Evolutionary conservation across 257 asterid species (phyloP).

Genomic region (Dorcoceras hygrometricum): DNA sequence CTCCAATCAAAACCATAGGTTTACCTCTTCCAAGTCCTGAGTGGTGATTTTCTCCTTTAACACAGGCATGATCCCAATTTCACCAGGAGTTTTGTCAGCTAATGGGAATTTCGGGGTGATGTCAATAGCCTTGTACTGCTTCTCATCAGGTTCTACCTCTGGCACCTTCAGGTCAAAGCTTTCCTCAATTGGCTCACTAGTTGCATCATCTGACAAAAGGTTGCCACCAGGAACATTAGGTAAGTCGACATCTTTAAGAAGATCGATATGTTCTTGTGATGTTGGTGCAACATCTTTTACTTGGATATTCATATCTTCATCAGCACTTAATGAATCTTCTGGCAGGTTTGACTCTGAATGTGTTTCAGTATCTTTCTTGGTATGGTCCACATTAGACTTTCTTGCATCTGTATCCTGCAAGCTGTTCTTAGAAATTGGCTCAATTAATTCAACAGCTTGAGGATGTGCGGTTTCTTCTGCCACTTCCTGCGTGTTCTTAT

Average conservation of each 20-base stretch:
- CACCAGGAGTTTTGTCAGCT: constrained; percentile 34
- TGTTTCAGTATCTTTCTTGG: constrained; percentile 39
- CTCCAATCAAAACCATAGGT: constrained; percentile 19
- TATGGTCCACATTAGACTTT: constrained; percentile 35
- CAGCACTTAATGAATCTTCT: constrained; percentile 39
- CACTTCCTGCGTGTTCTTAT: constrained; percentile 25
- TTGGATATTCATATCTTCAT: constrained; percentile 39
- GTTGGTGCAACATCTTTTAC: constrained; percentile 34
- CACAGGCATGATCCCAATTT: constrained; percentile 36
- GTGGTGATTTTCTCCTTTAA: constrained; percentile 32
- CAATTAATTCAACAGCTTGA: constrained; percentile 35
- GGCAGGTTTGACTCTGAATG: constrained; percentile 33
- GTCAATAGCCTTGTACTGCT: constrained; percentile 42
- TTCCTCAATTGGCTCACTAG: constrained; percentile 46
- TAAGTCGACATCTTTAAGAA: constrained; percentile 34
- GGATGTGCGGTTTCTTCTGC: constrained; percentile 29
- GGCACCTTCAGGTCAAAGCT: constrained; percentile 36
- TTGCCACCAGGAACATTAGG: constrained; percentile 36
- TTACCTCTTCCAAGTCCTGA: constrained; percentile 52
- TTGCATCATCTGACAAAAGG: constrained; percentile 41
- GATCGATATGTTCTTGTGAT: constrained; percentile 33
- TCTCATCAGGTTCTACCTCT: constrained; percentile 39
- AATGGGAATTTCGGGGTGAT: constrained; percentile 30
- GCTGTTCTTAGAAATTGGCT: constrained; percentile 25
- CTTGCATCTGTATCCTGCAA: constrained; percentile 35